phyloP scores from a whole-genome alignment of 176 grass and related monocot species.

The Lolium perenne region DNA sequence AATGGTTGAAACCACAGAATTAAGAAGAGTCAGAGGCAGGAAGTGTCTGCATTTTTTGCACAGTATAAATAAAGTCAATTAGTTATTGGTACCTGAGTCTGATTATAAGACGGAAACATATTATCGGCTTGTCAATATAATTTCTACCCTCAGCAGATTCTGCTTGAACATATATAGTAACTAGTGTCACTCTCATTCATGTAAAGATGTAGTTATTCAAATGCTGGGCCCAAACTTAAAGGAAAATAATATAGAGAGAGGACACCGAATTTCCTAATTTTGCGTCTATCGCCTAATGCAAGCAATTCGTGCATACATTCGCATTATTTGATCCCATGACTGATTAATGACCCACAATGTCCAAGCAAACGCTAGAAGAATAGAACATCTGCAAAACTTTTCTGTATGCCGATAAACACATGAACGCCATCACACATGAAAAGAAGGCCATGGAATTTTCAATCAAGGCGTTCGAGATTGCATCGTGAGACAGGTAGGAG shows the following conservation, averaged over 20 bases:
- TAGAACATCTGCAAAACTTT: neutral
- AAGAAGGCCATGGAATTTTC: neutral
- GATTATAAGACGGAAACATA: neutral
- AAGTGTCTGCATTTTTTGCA: no score
- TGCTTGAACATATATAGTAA: neutral
- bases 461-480: constrained; percentile 5
- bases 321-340: neutral
- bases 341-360: neutral
- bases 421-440: neutral
- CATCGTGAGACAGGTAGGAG: neutral
- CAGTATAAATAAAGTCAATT: neutral
- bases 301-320: neutral
- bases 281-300: neutral
- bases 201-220: neutral
- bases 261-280: neutral
- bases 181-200: neutral
- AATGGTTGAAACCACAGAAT: no score
- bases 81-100: neutral
- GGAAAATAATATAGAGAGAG: neutral
- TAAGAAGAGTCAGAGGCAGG: no score
- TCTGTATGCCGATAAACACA: neutral
- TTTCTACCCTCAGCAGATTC: neutral
- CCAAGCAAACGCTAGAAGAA: neutral
- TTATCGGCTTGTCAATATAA: neutral
- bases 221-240: neutral